Evolutionary conservation across 176 grass and related monocot species (phyloP).

Genomic region (Thinopyrum elongatum): DNA sequence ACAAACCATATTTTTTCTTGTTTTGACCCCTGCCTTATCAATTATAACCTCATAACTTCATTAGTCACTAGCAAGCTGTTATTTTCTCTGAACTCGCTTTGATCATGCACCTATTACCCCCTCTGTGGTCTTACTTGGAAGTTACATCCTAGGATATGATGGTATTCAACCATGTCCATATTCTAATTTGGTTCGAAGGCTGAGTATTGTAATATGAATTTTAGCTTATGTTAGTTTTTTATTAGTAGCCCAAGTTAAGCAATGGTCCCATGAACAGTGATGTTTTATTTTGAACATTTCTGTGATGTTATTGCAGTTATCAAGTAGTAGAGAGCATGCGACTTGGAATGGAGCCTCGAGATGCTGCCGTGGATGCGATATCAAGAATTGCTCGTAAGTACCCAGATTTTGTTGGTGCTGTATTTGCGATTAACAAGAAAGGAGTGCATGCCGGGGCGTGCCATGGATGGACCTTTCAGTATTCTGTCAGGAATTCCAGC

Average conservation of each 20-base stretch:
- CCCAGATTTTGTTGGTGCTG: conserved; percentile 71
- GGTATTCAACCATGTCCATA: neutral
- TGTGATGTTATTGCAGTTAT: conserved; percentile 44
- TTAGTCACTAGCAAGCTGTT: neutral
- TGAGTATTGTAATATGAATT: neutral
- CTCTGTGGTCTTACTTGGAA: neutral
- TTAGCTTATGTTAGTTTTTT: neutral
- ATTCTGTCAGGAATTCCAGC: conserved; percentile 69
- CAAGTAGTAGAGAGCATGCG: conserved; percentile 97
- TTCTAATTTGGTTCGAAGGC: neutral
- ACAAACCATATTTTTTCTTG: neutral
- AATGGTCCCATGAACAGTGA: neutral
- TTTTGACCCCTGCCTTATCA: neutral
- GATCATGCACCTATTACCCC: neutral
- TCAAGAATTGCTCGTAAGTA: conserved; percentile 78
- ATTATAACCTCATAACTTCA: neutral
- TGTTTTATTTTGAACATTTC: neutral
- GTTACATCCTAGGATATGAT: neutral
- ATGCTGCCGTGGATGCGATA: conserved; percentile 78
- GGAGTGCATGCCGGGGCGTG: conserved; percentile 71
- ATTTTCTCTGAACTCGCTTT: neutral
- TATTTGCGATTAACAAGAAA: conserved; percentile 64
- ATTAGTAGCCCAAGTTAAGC: neutral
- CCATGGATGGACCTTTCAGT: conserved; percentile 90
- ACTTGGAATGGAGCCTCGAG: conserved; percentile 62